phyloP scores from a whole-genome alignment of 768 basidiomycete species.

The Naganishia vaughanmartiniae region DNA sequence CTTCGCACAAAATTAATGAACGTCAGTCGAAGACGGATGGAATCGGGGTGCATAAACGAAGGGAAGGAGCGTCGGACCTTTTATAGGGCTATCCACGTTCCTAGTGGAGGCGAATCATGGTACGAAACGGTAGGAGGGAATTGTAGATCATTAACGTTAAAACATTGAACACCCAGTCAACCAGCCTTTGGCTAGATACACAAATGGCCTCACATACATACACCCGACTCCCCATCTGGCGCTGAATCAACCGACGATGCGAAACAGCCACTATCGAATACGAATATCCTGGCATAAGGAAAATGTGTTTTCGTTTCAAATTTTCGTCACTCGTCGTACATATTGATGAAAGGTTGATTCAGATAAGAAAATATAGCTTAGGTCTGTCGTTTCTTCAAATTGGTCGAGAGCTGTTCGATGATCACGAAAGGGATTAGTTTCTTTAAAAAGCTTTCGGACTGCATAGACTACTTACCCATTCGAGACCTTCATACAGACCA shows the following conservation, averaged over 20 bases:
- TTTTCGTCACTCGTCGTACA: constrained; percentile 25
- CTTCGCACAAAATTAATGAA: too few species aligned
- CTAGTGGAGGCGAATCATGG: background rate
- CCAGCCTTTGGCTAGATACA: background rate
- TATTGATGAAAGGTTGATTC: background rate
- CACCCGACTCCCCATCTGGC: background rate
- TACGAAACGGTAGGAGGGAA: background rate
- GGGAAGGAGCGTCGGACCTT: too few species aligned
- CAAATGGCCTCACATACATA: constrained; percentile 1
- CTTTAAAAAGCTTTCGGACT: too few species aligned
- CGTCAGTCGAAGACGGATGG: too few species aligned
- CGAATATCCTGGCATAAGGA: constrained; percentile 21
- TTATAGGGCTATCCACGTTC: too few species aligned
- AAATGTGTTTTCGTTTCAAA: constrained; percentile 3
- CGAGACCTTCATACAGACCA: constrained; percentile 96
- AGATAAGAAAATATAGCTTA: background rate
- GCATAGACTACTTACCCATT: constrained; percentile 63
- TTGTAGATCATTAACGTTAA: constrained; percentile 9
- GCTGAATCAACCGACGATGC: constrained; percentile 1
- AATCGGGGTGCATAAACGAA: too few species aligned
- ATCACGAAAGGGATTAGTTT: background rate
- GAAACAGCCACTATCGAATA: constrained; percentile 18
- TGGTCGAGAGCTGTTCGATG: constrained; percentile 46
- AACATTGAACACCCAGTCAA: constrained; percentile 19
- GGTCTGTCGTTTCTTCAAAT: constrained; percentile 47